Evolutionary conservation across 129 eudicot genomes (phyloP).

Genomic region (Flaveria ramosissima): DNA sequence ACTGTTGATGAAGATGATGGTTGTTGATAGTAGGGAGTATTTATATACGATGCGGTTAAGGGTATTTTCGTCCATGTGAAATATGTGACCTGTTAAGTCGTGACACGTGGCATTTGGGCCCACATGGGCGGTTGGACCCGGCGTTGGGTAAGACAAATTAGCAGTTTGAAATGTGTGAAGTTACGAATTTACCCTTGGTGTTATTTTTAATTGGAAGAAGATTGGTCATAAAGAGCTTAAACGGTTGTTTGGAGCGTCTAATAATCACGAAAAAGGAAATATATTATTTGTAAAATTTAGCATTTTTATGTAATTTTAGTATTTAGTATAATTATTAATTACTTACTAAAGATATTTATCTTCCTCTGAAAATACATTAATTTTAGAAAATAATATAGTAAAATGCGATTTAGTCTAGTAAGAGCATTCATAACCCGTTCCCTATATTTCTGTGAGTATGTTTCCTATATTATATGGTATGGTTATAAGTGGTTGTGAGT

Average conservation of each 20-base stretch:
- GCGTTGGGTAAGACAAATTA: neutral
- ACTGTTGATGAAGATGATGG: neutral
- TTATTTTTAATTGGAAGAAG: neutral
- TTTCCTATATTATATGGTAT: no score
- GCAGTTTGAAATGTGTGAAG: conserved; percentile 15
- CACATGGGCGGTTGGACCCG: conserved; percentile 20
- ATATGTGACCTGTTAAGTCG: neutral
- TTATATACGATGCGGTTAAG: conserved; percentile 3
- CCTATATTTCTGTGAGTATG: no score
- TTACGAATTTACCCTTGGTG: conserved; percentile 9
- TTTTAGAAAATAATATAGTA: no score
- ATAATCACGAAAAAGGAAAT: neutral
- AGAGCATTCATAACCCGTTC: no score
- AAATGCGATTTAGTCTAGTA: no score
- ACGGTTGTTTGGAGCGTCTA: conserved; percentile 24
- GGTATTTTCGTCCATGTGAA: conserved; percentile 4
- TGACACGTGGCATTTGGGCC: neutral
- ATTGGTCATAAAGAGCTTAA: conserved; percentile 8
- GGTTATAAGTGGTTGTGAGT: no score
- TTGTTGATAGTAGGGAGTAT: neutral
- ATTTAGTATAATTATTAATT: no score
- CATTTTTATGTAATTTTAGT: neutral
- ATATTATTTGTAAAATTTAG: neutral
- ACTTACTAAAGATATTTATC: no score
- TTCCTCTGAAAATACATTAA: no score